Evolutionary conservation across 176 grass and related monocot species (phyloP).

Genomic region (maize (Zea mays)): Zm-B73-REFERENCE-NAM-5.0 NC_050097.1:175262001-175262500

Average conservation of each 20-base stretch:
- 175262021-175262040: neutral
- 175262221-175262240: neutral
- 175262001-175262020: neutral
- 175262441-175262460: neutral
- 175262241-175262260: neutral
- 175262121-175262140: neutral
- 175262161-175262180: neutral
- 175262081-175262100: neutral
- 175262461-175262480: neutral
- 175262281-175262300: neutral
- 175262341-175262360: neutral
- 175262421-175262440: neutral
- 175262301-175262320: neutral
- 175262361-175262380: neutral
- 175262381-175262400: neutral
- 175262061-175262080: neutral
- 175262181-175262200: neutral
- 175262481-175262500: neutral
- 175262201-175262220: neutral
- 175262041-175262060: neutral
- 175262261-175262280: neutral
- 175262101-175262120: neutral
- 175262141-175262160: neutral
- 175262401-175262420: neutral
- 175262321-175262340: neutral